Percentiles rank a stretch among this genome's conserved stretches.
phyloP scores from a whole-genome alignment of 129 eudicot species.

The Lactuca sativa region DNA sequence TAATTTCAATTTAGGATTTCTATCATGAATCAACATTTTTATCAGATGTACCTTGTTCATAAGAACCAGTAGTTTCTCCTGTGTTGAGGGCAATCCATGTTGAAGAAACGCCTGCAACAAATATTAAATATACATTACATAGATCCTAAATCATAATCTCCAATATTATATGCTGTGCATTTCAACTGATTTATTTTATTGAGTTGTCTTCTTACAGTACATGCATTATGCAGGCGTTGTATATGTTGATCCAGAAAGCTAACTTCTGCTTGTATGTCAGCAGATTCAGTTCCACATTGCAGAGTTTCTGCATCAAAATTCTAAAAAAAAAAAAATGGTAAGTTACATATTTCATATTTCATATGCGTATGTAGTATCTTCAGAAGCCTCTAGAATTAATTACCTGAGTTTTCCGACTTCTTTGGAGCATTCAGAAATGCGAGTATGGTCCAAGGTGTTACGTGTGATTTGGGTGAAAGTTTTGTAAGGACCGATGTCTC shows the following conservation, averaged over 20 bases:
- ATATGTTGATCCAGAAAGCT: constrained; percentile 96
- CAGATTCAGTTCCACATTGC: constrained; percentile 54
- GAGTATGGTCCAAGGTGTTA: constrained; percentile 47
- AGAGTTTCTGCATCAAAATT: constrained; percentile 67
- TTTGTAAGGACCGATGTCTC: constrained; percentile 77
- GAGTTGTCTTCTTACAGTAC: constrained; percentile 61
- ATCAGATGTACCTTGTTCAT: constrained; percentile 68
- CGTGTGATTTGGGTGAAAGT: constrained; percentile 73
- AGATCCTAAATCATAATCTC: not conserved
- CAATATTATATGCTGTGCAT: not conserved
- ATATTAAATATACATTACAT: not conserved
- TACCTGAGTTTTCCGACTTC: constrained; percentile 75
- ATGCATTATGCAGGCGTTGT: constrained; percentile 95
- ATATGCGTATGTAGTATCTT: not conserved
- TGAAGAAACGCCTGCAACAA: constrained; percentile 73
- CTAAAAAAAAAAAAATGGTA: constrained; percentile 36
- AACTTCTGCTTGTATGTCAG: constrained; percentile 85
- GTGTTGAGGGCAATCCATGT: constrained; percentile 86
- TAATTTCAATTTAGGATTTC: not conserved
- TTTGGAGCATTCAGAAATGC: constrained; percentile 54
- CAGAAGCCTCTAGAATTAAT: constrained; percentile 8
- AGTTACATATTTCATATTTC: not conserved
- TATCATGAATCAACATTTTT: too few species aligned
- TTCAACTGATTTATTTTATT: constrained; percentile 16
- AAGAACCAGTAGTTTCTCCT: constrained; percentile 61